These are phyloP conservation scores for Rubia balearica DNA, from an alignment of 305 asterid genomes.

Conservation along the genomic window DNA sequence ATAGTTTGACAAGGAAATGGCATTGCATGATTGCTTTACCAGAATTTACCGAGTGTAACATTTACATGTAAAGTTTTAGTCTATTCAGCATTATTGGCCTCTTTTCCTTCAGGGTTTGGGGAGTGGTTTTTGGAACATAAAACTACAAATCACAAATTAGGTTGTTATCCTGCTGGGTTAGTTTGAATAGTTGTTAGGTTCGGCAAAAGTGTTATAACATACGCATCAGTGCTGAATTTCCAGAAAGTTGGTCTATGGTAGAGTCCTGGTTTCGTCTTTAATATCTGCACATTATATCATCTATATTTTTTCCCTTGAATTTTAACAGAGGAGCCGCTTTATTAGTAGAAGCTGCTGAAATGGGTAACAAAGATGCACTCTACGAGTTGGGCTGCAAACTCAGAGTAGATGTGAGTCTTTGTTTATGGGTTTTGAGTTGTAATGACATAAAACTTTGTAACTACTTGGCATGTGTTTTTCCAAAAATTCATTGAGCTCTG, in stretches of 20 bases:
- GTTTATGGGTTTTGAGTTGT: background rate
- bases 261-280: slow-evolving; percentile 3
- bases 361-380: slow-evolving; percentile 90
- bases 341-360: slow-evolving; percentile 93
- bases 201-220: too few relatives aligned
- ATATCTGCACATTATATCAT: slow-evolving; percentile 3
- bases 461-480: background rate
- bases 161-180: background rate
- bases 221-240: background rate
- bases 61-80: background rate
- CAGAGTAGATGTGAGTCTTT: slow-evolving; percentile 68
- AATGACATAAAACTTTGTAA: background rate
- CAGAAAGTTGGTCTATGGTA: background rate
- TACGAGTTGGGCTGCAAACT: slow-evolving; percentile 76
- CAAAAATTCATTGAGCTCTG: background rate
- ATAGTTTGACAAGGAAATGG: background rate
- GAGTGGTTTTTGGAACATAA: background rate
- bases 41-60: background rate
- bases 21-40: background rate
- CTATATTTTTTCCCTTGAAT: slow-evolving; percentile 15
- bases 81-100: background rate
- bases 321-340: slow-evolving; percentile 81
- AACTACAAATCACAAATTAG: background rate
- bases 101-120: background rate
- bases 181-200: background rate